Evolutionary conservation across 1,284 basidiomycete species (phyloP), one percentile per base, ranked within the genome.

Genomic region (Bjerkandera adusta): DNA sequence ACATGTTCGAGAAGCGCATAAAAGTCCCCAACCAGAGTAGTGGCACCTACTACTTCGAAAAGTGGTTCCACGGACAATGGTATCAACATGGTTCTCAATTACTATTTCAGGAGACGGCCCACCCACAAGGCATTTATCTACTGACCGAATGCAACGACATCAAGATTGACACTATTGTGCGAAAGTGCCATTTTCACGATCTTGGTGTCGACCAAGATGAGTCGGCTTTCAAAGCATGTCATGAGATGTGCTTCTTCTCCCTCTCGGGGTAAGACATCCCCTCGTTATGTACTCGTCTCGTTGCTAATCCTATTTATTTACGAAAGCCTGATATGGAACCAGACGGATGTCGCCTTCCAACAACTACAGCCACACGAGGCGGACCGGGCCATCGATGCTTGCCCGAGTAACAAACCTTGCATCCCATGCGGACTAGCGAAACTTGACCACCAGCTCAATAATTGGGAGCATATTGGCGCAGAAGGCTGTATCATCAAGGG

Each of bases 21-120:
- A 52, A 36, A 22, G 30, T 34, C 15, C 22, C 7, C 1, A 30
- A 20, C 24, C 6, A 6, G 15, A 12, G 15, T 21, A 20, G 38
- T 16, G n/a, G n/a, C 12, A 12, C 5, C 5, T 5, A 15, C 15
- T 22, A 4, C 5, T 6, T 8, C 11, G 39, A 55, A 46, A 77
- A 76, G 54, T 70, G 68, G 60, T 80, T 83, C 48, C 84, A 87
- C 61, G 79, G 69, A 0, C 78, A 81, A 46, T 87, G 85, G 84
- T 71, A 78, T 48, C 66, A 71, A 21, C 84, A 84, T 64, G 80
- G 81, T 3, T 81, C 78, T 4, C 77, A 81, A 54, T 85, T 80
- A 0, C 58, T 82, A 5, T 67, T 86, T 1, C 81, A 83, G 54
- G 80, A 87, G 54, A 72, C 74, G 0, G 75, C 81, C 0, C 82